A percentile compares a stretch with the other conserved stretches of the same genome.
Conservation (phyloP, 768 basidiomycete species). For the Tremella fuciformis region DNA sequence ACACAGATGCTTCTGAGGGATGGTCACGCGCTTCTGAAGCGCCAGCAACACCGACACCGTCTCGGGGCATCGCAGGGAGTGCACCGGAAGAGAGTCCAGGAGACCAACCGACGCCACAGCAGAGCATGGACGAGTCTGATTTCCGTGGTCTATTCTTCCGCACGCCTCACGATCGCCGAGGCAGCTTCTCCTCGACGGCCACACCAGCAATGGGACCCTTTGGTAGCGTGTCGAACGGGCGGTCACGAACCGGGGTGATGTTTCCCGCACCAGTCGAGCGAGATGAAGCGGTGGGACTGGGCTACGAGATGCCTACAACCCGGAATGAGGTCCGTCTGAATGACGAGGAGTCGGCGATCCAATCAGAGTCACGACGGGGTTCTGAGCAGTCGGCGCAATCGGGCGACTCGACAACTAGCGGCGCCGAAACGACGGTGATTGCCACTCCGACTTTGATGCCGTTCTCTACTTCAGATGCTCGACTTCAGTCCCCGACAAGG, state of each 20-base stretch:
- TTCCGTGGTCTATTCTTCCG: constrained; percentile 46
- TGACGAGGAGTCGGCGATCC: too few relatives aligned
- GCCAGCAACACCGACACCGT: constrained; percentile 6
- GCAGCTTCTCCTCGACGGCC: too few relatives aligned
- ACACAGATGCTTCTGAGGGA: constrained; percentile 43
- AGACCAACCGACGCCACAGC: constrained; percentile 19
- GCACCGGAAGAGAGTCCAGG: constrained; percentile 16
- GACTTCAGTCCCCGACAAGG: too few relatives aligned
- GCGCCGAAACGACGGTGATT: background rate
- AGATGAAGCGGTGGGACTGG: background rate
- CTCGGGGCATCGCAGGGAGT: constrained; percentile 1
- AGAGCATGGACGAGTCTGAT: constrained; percentile 32
- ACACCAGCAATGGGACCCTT: too few relatives aligned
- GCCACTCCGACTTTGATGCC: constrained; percentile 11
- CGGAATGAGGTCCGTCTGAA: too few relatives aligned
- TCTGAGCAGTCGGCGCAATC: too few relatives aligned
- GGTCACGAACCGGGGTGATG: too few relatives aligned
- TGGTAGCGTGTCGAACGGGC: too few relatives aligned
- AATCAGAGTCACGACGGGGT: too few relatives aligned
- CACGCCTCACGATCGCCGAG: constrained; percentile 29
- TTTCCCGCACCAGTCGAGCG: too few relatives aligned
- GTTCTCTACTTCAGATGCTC: too few relatives aligned
- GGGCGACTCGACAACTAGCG: too few relatives aligned
- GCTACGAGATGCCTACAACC: background rate
- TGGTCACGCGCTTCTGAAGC: constrained; percentile 21